Conservation (phyloP, 768 basidiomycete genomes). For the Tulasnella sp. region DNA sequence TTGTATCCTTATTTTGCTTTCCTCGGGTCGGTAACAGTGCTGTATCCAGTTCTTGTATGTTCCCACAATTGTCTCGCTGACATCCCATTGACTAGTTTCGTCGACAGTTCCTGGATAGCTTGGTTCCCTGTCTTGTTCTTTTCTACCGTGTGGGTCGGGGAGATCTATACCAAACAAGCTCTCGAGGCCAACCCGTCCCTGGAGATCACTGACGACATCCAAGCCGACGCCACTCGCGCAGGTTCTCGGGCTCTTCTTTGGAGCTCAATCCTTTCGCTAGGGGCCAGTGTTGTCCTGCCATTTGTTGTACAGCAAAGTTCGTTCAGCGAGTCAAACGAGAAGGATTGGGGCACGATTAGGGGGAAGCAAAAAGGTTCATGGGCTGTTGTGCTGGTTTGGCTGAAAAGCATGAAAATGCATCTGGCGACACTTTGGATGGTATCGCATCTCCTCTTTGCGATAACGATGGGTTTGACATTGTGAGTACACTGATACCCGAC, state of each 20-base stretch:
- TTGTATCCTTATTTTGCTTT: constrained; percentile 9
- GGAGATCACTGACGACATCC: not conserved
- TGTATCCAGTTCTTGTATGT: constrained; percentile 70
- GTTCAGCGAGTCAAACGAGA: constrained; percentile 15
- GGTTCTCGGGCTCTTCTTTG: constrained; percentile 77
- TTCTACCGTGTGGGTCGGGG: constrained; percentile 16
- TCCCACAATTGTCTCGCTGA: not conserved
- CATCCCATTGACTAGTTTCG: constrained; percentile 30
- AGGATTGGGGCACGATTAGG: not conserved
- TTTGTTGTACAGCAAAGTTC: constrained; percentile 33
- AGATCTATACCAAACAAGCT: constrained; percentile 9
- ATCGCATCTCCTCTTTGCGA: constrained; percentile 59
- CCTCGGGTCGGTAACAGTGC: constrained; percentile 34
- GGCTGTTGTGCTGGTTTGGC: constrained; percentile 22
- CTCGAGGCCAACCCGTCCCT: constrained; percentile 4
- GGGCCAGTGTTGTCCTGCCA: constrained; percentile 58
- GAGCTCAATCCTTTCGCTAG: constrained; percentile 55
- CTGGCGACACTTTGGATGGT: constrained; percentile 65
- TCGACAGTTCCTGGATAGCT: constrained; percentile 66
- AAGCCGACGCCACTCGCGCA: constrained; percentile 63
- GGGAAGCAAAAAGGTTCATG: constrained; percentile 6
- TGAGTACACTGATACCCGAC: constrained; percentile 34
- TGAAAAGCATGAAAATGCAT: constrained; percentile 29
- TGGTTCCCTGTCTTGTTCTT: constrained; percentile 37
- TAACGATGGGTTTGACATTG: constrained; percentile 74